A percentile compares a stretch with the other conserved stretches of the same genome.
Evolutionary conservation across 176 grass and related monocot genomes (phyloP).

Genomic region (Sorghum bicolor): DNA sequence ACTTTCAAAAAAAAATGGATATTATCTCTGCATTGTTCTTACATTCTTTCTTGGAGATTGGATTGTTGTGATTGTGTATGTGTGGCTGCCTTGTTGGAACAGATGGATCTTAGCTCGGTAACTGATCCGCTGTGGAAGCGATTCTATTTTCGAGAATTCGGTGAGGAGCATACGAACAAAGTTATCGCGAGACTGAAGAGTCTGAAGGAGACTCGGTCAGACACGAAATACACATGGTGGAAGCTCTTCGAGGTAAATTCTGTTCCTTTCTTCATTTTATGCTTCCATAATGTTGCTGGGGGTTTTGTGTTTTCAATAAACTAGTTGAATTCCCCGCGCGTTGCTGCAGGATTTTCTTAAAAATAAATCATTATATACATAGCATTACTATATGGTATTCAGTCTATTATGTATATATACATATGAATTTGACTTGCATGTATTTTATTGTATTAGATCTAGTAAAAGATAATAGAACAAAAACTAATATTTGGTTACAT

Average conservation of each 20-base stretch:
- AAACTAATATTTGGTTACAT: no score
- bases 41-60: neutral
- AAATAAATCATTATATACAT: no score
- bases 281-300: neutral
- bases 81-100: neutral
- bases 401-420: no score
- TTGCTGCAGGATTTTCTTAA: no score
- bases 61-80: neutral
- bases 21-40: neutral
- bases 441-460: no score
- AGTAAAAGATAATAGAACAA: no score
- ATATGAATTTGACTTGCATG: no score
- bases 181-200: slow-evolving; percentile 16
- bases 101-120: slow-evolving; percentile 44
- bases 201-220: neutral
- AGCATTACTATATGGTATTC: no score
- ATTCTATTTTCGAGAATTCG: slow-evolving; percentile 42
- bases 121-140: slow-evolving; percentile 43
- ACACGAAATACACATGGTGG: slow-evolving; percentile 29
- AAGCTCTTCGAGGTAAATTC: slow-evolving; percentile 30
- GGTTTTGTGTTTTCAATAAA: neutral
- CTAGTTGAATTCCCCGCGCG: no score
- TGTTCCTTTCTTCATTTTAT: neutral
- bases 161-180: neutral
- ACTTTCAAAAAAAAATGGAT: no score